Evolutionary conservation across 225 moss, liverwort and hornwort species (phyloP).

Genomic region (Marchantia paleacea): DNA sequence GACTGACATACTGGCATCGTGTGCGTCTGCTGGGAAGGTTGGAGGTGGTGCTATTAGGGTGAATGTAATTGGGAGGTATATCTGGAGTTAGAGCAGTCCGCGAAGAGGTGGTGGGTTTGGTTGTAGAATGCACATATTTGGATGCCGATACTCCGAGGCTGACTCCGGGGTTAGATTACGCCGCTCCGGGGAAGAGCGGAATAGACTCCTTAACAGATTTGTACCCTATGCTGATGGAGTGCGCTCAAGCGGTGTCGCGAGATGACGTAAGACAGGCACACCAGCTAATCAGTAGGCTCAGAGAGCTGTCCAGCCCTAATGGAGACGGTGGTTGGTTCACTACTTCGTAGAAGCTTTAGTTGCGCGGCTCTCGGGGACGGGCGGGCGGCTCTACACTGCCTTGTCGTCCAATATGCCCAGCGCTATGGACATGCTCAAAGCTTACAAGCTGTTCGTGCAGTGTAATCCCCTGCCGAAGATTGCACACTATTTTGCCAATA

Average conservation of each 20-base stretch:
- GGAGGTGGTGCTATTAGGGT: background rate
- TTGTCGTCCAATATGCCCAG: conserved; percentile 50
- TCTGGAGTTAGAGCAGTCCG: conserved; percentile 11
- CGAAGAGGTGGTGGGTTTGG: background rate
- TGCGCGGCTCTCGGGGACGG: conserved; percentile 77
- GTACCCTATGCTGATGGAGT: conserved; percentile 45
- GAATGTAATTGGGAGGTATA: background rate
- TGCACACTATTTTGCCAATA: conserved; percentile 57
- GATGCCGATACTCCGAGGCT: conserved; percentile 17
- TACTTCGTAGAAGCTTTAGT: conserved; percentile 80
- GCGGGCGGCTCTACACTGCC: conserved; percentile 72
- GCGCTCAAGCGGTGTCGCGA: conserved; percentile 65
- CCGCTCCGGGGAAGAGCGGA: conserved; percentile 37
- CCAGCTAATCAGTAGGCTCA: conserved; percentile 55
- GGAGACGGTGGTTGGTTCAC: conserved; percentile 55
- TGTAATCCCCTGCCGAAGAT: conserved; percentile 62
- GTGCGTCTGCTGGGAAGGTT: background rate
- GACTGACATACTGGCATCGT: background rate
- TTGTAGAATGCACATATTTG: background rate
- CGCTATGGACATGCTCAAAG: conserved; percentile 55
- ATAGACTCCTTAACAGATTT: conserved; percentile 35
- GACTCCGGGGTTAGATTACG: conserved; percentile 25
- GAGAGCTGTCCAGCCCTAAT: conserved; percentile 42
- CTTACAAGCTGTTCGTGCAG: conserved; percentile 55
- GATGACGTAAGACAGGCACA: conserved; percentile 60